Evolutionary conservation across 345 rosid genomes (phyloP).

Genomic region (Isatis tinctoria): DNA sequence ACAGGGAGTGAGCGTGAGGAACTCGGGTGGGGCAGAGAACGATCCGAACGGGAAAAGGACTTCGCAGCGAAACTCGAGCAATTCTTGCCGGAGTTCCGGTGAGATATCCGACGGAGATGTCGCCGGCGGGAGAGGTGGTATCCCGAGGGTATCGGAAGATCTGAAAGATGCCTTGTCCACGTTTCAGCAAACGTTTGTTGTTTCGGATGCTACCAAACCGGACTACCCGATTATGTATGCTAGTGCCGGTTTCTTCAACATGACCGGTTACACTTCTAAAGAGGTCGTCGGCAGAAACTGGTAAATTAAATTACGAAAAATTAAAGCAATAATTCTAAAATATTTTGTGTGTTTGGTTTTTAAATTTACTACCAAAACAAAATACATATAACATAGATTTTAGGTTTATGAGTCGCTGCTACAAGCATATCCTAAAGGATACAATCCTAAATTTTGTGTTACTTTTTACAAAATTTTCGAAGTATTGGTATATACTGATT

Average conservation of each 20-base stretch:
- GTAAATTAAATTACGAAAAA: constrained; percentile 33
- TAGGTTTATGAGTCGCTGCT: background rate
- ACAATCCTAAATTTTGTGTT: background rate
- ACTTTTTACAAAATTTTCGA: background rate
- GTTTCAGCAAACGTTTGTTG: constrained; percentile 94
- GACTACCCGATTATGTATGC: constrained; percentile 90
- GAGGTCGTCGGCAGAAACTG: constrained; percentile 95
- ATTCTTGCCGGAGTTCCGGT: constrained; percentile 74
- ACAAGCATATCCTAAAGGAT: background rate
- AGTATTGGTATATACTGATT: background rate
- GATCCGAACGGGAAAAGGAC: constrained; percentile 44
- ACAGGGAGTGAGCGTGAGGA: constrained; percentile 66
- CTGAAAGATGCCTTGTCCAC: constrained; percentile 74
- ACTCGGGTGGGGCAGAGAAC: constrained; percentile 62
- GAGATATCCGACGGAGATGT: constrained; percentile 52
- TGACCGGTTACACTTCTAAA: constrained; percentile 92
- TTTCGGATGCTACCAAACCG: constrained; percentile 91
- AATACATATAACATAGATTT: background rate
- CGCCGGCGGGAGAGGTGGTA: constrained; percentile 37
- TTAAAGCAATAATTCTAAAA: background rate
- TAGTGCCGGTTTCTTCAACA: constrained; percentile 95
- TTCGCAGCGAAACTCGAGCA: constrained; percentile 60
- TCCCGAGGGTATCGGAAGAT: constrained; percentile 80
- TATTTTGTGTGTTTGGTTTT: background rate
- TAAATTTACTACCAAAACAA: background rate